Conservation (phyloP, 2,329 filamentous ascomycete species). For the Zasmidium citrigriseum region DNA sequence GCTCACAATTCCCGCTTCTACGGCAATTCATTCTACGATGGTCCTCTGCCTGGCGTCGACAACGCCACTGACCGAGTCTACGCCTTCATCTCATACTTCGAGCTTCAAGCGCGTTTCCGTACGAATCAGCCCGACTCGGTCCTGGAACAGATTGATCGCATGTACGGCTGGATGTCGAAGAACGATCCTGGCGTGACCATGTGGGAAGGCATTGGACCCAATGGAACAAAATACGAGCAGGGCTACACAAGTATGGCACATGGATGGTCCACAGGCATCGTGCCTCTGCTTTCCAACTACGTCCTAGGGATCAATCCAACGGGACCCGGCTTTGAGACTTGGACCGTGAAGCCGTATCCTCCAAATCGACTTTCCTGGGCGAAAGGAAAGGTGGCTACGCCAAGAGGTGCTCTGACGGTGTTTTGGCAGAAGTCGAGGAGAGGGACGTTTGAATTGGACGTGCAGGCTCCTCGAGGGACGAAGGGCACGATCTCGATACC, state of each 20-base stretch:
- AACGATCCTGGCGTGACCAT: neutral
- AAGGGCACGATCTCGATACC: neutral
- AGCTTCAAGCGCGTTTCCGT: neutral
- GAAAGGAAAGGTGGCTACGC: neutral
- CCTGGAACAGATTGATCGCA: neutral
- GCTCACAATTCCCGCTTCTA: neutral
- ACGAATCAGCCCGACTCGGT: neutral
- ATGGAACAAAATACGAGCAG: neutral
- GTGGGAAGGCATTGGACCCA: neutral
- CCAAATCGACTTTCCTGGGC: neutral
- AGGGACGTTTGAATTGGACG: neutral
- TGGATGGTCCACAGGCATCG: neutral
- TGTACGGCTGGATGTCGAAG: neutral
- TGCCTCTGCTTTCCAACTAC: neutral
- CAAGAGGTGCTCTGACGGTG: neutral
- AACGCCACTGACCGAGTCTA: neutral
- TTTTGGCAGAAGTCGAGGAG: neutral
- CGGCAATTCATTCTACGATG: constrained; percentile 3
- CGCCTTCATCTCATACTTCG: constrained; percentile 5
- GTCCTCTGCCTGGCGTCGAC: neutral
- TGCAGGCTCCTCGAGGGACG: neutral
- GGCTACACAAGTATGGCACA: neutral
- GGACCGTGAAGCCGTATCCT: neutral
- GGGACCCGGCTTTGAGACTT: neutral
- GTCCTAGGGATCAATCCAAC: neutral